Conservation (phyloP, 106 monocot genomes). For the Platanthera zijinensis region DNA sequence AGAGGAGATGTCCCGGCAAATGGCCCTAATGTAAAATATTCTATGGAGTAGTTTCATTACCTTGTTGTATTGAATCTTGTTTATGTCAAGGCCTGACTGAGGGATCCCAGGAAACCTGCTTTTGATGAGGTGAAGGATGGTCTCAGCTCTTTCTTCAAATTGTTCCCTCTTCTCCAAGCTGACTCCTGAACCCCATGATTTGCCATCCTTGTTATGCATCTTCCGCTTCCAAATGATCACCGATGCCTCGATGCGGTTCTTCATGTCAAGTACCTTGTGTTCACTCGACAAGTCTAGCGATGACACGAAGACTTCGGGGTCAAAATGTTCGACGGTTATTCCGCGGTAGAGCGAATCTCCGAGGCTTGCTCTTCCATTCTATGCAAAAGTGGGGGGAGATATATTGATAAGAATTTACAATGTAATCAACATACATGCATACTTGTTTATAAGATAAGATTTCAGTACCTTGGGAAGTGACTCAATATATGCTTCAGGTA, state of each 20-base stretch:
- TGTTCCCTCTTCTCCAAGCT: slow-evolving; percentile 91
- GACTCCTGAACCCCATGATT: slow-evolving; percentile 76
- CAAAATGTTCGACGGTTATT: slow-evolving; percentile 52
- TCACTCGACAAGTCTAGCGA: slow-evolving; percentile 62
- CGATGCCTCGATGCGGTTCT: slow-evolving; percentile 78
- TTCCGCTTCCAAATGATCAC: slow-evolving; percentile 91
- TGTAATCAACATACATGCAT: not conserved
- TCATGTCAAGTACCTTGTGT: slow-evolving; percentile 72
- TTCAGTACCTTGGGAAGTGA: slow-evolving; percentile 47
- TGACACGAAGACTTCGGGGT: slow-evolving; percentile 55
- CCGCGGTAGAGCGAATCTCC: slow-evolving; percentile 51
- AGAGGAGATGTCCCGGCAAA: too few species aligned
- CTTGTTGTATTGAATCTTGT: slow-evolving; percentile 79
- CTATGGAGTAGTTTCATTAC: slow-evolving; percentile 21
- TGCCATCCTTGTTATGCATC: slow-evolving; percentile 75
- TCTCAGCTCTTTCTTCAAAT: slow-evolving; percentile 91
- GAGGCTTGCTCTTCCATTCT: slow-evolving; percentile 60
- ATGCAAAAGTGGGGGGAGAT: not conserved
- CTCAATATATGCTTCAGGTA: slow-evolving; percentile 47
- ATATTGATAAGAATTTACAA: not conserved
- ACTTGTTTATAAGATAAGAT: not conserved
- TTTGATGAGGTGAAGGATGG: slow-evolving; percentile 70
- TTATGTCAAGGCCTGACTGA: slow-evolving; percentile 78
- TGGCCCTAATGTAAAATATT: too few species aligned
- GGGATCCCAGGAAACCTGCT: slow-evolving; percentile 81